Conservation (phyloP, 1,139 yeast genomes). For the Yamadazyma dendronema region DNA sequence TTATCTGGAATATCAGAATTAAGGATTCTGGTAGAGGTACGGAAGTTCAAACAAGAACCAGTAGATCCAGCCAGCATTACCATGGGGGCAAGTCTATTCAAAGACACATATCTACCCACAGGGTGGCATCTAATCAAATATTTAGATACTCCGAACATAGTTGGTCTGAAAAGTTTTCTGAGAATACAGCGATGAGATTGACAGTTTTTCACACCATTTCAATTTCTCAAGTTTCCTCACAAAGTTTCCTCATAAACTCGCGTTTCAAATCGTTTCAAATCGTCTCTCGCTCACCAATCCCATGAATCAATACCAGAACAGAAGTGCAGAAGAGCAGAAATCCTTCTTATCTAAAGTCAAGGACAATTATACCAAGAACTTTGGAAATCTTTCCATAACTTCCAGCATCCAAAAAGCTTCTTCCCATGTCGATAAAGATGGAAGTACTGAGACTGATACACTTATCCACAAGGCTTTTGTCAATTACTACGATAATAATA, state of each 20-base stretch:
- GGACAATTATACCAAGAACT: slow-evolving; percentile 34
- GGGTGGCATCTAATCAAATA: not conserved
- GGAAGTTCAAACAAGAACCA: too few species aligned
- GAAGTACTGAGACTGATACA: slow-evolving; percentile 38
- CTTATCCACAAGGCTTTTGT: slow-evolving; percentile 47
- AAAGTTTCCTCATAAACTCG: too few species aligned
- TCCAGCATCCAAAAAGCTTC: slow-evolving; percentile 19
- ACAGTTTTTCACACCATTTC: not conserved
- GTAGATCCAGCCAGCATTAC: too few species aligned
- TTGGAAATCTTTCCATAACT: slow-evolving; percentile 34
- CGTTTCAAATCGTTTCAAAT: too few species aligned
- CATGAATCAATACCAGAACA: slow-evolving; percentile 14
- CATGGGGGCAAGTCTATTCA: not conserved
- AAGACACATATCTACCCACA: not conserved
- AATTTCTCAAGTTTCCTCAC: not conserved
- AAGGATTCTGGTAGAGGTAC: too few species aligned
- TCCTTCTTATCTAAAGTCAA: slow-evolving; percentile 37
- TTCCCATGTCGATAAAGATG: slow-evolving; percentile 37
- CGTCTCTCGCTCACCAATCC: too few species aligned
- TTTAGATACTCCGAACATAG: not conserved
- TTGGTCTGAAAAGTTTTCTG: not conserved
- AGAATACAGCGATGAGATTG: too few species aligned
- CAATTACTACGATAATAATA: slow-evolving; percentile 32
- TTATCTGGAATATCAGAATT: not conserved
- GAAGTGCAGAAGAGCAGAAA: slow-evolving; percentile 17